These are phyloP conservation scores for Seminavis robusta DNA, from an alignment of 108 stramenopile genomes.

Conservation along the genomic window DNA sequence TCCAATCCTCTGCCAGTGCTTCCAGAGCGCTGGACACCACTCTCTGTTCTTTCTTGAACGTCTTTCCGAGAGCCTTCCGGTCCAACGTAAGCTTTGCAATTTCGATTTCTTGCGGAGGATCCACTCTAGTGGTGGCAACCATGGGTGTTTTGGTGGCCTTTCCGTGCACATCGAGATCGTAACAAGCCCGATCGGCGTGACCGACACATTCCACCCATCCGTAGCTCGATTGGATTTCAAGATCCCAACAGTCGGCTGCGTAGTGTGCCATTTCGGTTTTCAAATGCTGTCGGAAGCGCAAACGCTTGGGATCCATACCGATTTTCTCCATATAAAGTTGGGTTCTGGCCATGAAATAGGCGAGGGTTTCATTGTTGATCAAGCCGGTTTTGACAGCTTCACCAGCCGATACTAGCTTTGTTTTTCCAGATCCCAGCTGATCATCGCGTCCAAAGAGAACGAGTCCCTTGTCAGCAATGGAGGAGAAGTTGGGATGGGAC, in stretches of 20 bases:
- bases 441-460: slow-evolving; percentile 92
- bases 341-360: slow-evolving; percentile 99
- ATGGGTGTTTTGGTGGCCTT: slow-evolving; percentile 94
- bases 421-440: slow-evolving; percentile 96
- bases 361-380: slow-evolving; percentile 98
- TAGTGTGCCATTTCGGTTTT: slow-evolving; percentile 99
- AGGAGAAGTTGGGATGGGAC: slow-evolving; percentile 89
- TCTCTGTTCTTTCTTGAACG: slow-evolving; percentile 91
- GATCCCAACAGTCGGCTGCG: slow-evolving; percentile 99
- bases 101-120: slow-evolving; percentile 76
- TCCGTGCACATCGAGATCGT: slow-evolving; percentile 95
- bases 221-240: slow-evolving; percentile 96
- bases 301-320: slow-evolving; percentile 90
- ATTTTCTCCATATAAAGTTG: slow-evolving; percentile 96
- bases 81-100: slow-evolving; percentile 88
- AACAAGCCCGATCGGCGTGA: slow-evolving; percentile 99
- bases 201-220: slow-evolving; percentile 99
- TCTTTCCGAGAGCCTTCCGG: slow-evolving; percentile 85
- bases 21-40: slow-evolving; percentile 91
- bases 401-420: slow-evolving; percentile 79
- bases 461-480: slow-evolving; percentile 82
- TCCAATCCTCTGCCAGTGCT: slow-evolving; percentile 87
- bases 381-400: slow-evolving; percentile 93
- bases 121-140: slow-evolving; percentile 88
- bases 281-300: slow-evolving; percentile 99